phyloP scores from a whole-genome alignment of 441 rosid species.

The Erodium texanum region DNA sequence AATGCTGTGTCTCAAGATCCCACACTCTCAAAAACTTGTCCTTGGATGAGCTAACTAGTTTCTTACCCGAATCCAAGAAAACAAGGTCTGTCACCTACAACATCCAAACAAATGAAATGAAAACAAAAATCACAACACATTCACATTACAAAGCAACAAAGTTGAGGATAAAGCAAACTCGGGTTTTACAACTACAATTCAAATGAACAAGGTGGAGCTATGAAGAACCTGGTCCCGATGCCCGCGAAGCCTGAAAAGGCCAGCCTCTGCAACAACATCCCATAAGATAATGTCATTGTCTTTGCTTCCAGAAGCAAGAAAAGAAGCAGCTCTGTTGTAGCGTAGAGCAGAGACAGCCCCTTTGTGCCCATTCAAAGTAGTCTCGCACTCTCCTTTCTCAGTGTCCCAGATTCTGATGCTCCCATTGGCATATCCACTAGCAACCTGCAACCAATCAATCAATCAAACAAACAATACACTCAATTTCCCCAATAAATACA shows the following conservation, averaged over 20 bases:
- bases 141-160: neutral
- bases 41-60: slow-evolving; percentile 86
- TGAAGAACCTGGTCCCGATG: slow-evolving; percentile 83
- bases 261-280: slow-evolving; percentile 86
- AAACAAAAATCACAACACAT: slow-evolving; percentile 9
- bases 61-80: slow-evolving; percentile 76
- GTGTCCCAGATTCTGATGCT: slow-evolving; percentile 69
- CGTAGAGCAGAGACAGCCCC: slow-evolving; percentile 71
- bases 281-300: slow-evolving; percentile 81
- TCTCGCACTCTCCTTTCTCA: slow-evolving; percentile 64
- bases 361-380: slow-evolving; percentile 69
- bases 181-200: neutral
- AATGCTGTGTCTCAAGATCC: slow-evolving; percentile 95
- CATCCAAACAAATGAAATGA: slow-evolving; percentile 8
- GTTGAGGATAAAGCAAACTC: neutral
- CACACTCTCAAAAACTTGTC: slow-evolving; percentile 94
- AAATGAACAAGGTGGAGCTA: neutral
- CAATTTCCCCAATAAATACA: neutral
- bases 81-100: slow-evolving; percentile 84
- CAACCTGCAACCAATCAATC: slow-evolving; percentile 36
- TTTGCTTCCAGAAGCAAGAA: slow-evolving; percentile 92
- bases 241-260: slow-evolving; percentile 77
- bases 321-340: slow-evolving; percentile 56
- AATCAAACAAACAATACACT: neutral
- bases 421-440: slow-evolving; percentile 67